Base-by-base conservation (phyloP, 495 filamentous ascomycete species). In the Tuber melanosporum region DNA sequence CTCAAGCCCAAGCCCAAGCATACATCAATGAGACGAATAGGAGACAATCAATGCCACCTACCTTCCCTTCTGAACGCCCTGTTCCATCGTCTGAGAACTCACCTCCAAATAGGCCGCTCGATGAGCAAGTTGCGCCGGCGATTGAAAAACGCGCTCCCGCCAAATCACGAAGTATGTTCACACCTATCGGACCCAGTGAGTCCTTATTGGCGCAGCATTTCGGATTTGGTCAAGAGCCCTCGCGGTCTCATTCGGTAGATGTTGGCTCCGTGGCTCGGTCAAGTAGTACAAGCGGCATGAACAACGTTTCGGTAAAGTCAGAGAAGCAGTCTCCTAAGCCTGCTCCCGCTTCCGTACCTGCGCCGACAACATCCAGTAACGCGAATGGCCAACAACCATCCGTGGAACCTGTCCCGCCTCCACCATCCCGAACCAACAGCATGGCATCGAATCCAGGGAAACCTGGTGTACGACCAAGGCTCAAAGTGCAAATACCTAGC, bases 401-500 rank as follows among this genome's bases (percentile, higher is more conserved):
- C 80, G 43, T 84, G 85, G 57, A 66, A 36, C 57, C 57, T 32
- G 79, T 79, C 83, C 71, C 83, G 84, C 75, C 89, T n/a, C 92
- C 93, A 39, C 92, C 92, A 14, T 90, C 89, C 14, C 90, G 95
- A 62, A 91, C 90, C 3, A 93, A 92, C 82, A 94, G 92, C 76
- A 83, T 83, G 85, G 84, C 70, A 81, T 90, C 76, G 85, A 88
- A 74, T 81, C 89, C 22, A 85, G 87, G 43, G 1, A 83, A 82
- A 71, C 87, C 88, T 71, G 87, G 88, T 5, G 91, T 92, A 80
- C 89, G 94, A 73, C 95, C 95, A 9, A 88, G 92, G 71, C 87
- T 99, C 45, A 96, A 92, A 83, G 94, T 99, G 3, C 93, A 97
- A 79, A 99, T 99, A 83, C 95, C 95, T 3, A 93, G 92, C 79